Evolutionary conservation across 2,329 filamentous ascomycete species (phyloP).

Genomic region (Penicillium paneum): DNA sequence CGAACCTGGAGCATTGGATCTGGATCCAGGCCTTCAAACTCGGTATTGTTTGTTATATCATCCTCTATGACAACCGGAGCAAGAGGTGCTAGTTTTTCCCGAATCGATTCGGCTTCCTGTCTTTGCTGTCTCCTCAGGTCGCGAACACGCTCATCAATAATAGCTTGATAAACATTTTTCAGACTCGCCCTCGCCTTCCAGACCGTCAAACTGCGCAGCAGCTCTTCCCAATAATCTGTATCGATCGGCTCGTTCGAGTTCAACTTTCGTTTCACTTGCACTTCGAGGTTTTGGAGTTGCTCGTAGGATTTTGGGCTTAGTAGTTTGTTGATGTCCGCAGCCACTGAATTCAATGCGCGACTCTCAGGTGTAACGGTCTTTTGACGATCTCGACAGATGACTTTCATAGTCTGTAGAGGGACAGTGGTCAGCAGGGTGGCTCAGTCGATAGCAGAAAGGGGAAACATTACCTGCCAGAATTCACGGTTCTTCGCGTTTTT

Average conservation of each 20-base stretch:
- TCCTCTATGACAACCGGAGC: conserved; percentile 36
- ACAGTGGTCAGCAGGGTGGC: background rate
- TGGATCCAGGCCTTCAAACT: conserved; percentile 56
- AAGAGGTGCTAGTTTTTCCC: conserved; percentile 52
- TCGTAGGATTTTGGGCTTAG: conserved; percentile 79
- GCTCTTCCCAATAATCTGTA: conserved; percentile 95
- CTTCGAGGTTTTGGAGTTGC: conserved; percentile 81
- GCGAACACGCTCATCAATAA: conserved; percentile 67
- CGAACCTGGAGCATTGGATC: conserved; percentile 64
- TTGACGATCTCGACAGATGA: conserved; percentile 74
- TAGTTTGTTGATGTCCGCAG: conserved; percentile 82
- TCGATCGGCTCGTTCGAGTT: conserved; percentile 88
- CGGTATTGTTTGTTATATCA: conserved; percentile 26
- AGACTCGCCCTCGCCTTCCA: conserved; percentile 92
- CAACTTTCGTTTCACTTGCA: conserved; percentile 81
- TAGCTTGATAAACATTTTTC: conserved; percentile 70
- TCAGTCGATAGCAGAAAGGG: background rate
- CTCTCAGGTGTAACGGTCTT: conserved; percentile 65
- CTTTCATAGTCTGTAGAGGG: conserved; percentile 64
- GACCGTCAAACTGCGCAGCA: conserved; percentile 76
- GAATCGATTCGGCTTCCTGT: conserved; percentile 60
- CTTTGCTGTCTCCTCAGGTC: conserved; percentile 65
- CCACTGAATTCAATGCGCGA: conserved; percentile 75
- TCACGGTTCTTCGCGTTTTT: conserved; percentile 72
- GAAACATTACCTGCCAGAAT: conserved; percentile 70